phyloP scores from a whole-genome alignment of 2,329 filamentous ascomycete species.

The Coniochaeta sp. region DNA sequence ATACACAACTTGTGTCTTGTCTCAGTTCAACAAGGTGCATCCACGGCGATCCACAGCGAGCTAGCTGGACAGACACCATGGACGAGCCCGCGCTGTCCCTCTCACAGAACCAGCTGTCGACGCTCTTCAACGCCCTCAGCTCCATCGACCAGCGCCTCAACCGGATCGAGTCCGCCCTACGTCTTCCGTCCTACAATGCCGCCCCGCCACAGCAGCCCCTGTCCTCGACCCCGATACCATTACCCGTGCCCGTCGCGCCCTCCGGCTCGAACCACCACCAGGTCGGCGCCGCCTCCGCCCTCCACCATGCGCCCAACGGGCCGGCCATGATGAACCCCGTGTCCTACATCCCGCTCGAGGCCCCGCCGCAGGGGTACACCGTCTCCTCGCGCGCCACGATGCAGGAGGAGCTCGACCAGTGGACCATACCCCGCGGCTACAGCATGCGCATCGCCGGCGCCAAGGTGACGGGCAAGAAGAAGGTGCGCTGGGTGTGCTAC shows the following conservation, averaged over 20 bases:
- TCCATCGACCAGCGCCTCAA: constrained; percentile 21
- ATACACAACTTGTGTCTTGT: no score
- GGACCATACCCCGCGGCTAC: constrained; percentile 27
- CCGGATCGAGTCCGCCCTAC: constrained; percentile 18
- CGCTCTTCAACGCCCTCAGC: constrained; percentile 19
- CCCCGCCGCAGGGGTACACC: constrained; percentile 24
- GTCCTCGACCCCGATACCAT: constrained; percentile 2
- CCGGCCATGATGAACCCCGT: constrained; percentile 7
- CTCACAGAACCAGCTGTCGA: constrained; percentile 11
- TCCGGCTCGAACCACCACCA: constrained; percentile 1
- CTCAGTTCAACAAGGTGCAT: background rate
- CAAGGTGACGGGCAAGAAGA: constrained; percentile 26
- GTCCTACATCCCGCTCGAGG: constrained; percentile 17
- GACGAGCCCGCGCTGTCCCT: constrained; percentile 1
- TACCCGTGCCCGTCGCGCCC: constrained; percentile 2
- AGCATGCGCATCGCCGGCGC: constrained; percentile 30
- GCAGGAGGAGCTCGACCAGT: constrained; percentile 27
- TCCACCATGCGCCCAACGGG: background rate
- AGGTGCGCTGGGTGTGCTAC: constrained; percentile 30
- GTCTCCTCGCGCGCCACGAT: constrained; percentile 23
- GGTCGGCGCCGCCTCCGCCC: no score
- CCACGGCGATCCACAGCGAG: background rate
- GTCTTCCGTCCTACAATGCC: constrained; percentile 2
- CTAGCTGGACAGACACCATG: no score
- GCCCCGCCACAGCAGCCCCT: background rate